These are phyloP conservation scores for Vigna hirtella DNA, from an alignment of 306 rosid species.

Conservation along the genomic window DNA sequence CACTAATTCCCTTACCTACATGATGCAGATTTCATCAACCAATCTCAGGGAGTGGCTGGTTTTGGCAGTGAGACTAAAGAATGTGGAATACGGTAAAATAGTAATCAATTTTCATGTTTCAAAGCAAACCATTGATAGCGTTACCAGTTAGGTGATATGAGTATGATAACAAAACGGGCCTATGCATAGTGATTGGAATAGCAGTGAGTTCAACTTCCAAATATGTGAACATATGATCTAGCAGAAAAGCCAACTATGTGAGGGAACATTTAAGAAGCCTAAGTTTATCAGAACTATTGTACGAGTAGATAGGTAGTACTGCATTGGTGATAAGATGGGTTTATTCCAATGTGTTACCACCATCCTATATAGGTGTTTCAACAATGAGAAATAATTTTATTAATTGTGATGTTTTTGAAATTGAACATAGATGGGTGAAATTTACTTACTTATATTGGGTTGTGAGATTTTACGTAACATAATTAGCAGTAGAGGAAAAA, in stretches of 20 bases:
- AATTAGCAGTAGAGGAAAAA: background rate
- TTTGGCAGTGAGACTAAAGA: conserved; percentile 50
- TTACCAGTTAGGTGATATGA: conserved; percentile 24
- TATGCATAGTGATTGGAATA: conserved; percentile 2
- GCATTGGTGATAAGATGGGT: conserved; percentile 4
- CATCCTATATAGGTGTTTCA: background rate
- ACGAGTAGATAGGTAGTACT: conserved; percentile 10
- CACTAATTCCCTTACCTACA: conserved; percentile 39
- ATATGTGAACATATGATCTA: background rate
- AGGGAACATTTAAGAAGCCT: background rate
- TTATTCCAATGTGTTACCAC: background rate
- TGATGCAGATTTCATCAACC: conserved; percentile 55
- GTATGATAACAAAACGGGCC: conserved; percentile 1
- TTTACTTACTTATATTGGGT: background rate
- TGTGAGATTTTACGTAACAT: background rate
- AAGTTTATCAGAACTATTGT: conserved; percentile 14
- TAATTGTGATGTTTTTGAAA: background rate
- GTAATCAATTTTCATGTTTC: conserved; percentile 9
- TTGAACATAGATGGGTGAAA: conserved; percentile 17
- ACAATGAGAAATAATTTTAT: background rate
- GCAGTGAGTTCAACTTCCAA: conserved; percentile 33
- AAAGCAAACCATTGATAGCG: background rate
- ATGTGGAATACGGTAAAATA: conserved; percentile 62
- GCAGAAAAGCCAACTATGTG: background rate
- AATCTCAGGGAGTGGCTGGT: conserved; percentile 39